Base-by-base conservation (phyloP, 2,329 filamentous ascomycete genomes). In the Claviceps paspali region DNA sequence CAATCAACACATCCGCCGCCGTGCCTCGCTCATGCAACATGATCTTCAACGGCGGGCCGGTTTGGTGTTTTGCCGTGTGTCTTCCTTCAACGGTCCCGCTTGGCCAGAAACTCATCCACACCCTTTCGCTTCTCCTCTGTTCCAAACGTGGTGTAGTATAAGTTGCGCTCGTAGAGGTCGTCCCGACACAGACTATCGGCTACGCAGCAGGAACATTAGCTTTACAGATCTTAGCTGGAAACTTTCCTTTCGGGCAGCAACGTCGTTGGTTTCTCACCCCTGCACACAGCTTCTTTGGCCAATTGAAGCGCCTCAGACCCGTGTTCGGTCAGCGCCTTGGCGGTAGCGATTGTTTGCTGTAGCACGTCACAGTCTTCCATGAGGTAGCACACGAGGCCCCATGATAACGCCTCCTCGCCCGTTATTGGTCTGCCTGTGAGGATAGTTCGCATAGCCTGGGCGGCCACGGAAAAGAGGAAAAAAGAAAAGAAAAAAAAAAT, bases 101-200 rank as follows among this genome's bases (percentile, higher is more conserved):
- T 52, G 27, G 50, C 46, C 21, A 55, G 47, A 36, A 55, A 54
- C 17, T 48, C 49, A 23, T 45, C 43, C 27, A 53, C 48, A 19
- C 51, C 52, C 34, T 45, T 45, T 18, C 43, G 42, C 43, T 54
- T 55, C 33, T 54, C 49, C 19, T 43, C 38, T n/a, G 47, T 54
- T 3, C 50, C 50, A 45, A 60, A 58, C 24, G 57, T 53, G 34
- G 50, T 48, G 38, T 56, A 57, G 41, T 60, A 60, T 22, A 60
- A 43, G 35, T 48, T 47, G 35, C 55, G 47, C 43, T 60, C 55
- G 29, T 57, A 51, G 26, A 52, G 45, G 38, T 58, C 52, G 37
- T 55, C 51, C 18, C 48, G 44, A 24, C 47, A 47, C 23, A 49
- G 37, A 29, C 43, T 45, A 39, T 54, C 49, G 29, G 45, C 52